These are phyloP conservation scores for Myrica gale DNA, from an alignment of 306 rosid species.

Conservation along the genomic window DNA sequence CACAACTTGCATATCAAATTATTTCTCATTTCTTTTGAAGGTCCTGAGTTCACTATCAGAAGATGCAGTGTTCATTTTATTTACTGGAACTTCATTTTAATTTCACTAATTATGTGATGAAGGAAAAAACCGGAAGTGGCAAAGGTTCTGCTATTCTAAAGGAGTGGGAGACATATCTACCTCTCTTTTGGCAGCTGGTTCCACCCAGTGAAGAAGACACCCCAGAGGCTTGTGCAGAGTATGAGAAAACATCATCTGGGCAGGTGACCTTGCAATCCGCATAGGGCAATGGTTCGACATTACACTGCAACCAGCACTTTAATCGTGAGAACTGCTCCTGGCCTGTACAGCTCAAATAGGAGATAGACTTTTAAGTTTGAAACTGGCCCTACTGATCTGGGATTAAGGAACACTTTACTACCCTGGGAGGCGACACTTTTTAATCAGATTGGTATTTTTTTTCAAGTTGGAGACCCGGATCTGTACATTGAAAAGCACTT, in stretches of 20 bases:
- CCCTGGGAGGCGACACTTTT: background rate
- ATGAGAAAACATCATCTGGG: constrained; percentile 54
- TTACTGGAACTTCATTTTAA: constrained; percentile 5
- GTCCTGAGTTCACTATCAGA: background rate
- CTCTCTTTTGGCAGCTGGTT: constrained; percentile 95
- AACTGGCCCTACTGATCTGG: constrained; percentile 22
- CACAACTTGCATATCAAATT: background rate
- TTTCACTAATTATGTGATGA: constrained; percentile 17
- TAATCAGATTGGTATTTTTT: constrained; percentile 13
- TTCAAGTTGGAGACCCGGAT: constrained; percentile 22
- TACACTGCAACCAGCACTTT: constrained; percentile 1
- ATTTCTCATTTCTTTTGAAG: background rate
- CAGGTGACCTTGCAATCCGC: constrained; percentile 77
- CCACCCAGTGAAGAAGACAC: constrained; percentile 99
- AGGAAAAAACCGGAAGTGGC: constrained; percentile 93
- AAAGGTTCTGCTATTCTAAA: constrained; percentile 78
- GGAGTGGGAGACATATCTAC: constrained; percentile 79
- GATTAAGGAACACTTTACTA: constrained; percentile 6
- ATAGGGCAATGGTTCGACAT: constrained; percentile 32
- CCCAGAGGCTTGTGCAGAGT: constrained; percentile 83
- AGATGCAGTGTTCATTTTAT: constrained; percentile 9
- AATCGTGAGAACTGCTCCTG: constrained; percentile 7
- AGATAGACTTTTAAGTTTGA: constrained; percentile 19
- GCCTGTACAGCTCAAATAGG: constrained; percentile 34
- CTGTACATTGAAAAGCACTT: constrained; percentile 19